Evolutionary conservation across 2,329 filamentous ascomycete genomes (phyloP).

Genomic region (Cucurbitaria berberidis): DNA sequence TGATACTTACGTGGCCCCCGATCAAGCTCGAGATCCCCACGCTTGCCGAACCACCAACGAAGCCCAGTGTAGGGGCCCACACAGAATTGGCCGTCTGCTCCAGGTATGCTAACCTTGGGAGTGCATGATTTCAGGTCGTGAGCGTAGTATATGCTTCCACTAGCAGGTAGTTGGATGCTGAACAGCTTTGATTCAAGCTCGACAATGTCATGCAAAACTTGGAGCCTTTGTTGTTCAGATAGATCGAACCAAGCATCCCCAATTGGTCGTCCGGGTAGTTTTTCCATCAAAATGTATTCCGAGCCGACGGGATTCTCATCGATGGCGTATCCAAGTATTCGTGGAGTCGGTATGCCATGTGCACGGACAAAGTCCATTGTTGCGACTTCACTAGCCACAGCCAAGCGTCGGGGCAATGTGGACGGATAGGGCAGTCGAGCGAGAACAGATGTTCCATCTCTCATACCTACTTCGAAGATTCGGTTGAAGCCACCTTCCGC

Average conservation of each 20-base stretch:
- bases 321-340: constrained; percentile 27
- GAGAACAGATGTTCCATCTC: constrained; percentile 35
- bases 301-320: constrained; percentile 29
- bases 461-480: too few species aligned
- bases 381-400: constrained; percentile 49
- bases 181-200: constrained; percentile 30
- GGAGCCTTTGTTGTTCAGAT: constrained; percentile 24
- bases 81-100: constrained; percentile 20
- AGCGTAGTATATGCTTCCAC: constrained; percentile 33
- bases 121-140: constrained; percentile 11
- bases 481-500: too few species aligned
- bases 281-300: constrained; percentile 45
- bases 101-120: constrained; percentile 17
- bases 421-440: constrained; percentile 45
- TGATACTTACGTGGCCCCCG: constrained; percentile 34
- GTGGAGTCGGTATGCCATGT: constrained; percentile 33
- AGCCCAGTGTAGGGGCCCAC: constrained; percentile 24
- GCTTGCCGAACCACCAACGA: constrained; percentile 30
- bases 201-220: constrained; percentile 25
- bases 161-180: constrained; percentile 21
- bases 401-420: constrained; percentile 33
- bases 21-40: constrained; percentile 22
- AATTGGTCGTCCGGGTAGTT: constrained; percentile 24
- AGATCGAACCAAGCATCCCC: constrained; percentile 29
- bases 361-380: constrained; percentile 41